Evolutionary conservation across 495 filamentous ascomycete species (phyloP).

Genomic region (Penicillium lividum): DNA sequence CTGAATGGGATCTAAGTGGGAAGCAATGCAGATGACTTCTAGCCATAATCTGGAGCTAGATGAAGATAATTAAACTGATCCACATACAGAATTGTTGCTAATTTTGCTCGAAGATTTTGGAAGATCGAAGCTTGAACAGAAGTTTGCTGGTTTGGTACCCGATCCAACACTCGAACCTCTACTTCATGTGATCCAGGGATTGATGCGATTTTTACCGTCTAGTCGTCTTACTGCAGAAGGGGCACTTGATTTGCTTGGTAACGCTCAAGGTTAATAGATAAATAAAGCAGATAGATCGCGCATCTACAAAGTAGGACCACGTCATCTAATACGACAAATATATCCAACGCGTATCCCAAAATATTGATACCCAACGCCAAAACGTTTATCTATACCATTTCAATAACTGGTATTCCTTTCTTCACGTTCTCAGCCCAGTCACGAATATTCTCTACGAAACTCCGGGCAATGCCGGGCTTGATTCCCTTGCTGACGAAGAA

Average conservation of each 20-base stretch:
- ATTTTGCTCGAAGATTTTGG: slow-evolving; percentile 9
- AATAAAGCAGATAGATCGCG: no score
- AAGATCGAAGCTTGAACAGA: no score
- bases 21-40: slow-evolving; percentile 13
- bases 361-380: no score
- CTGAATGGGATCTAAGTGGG: slow-evolving; percentile 25
- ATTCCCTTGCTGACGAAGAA: slow-evolving; percentile 21
- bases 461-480: slow-evolving; percentile 18
- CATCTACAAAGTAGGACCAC: no score
- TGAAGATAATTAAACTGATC: slow-evolving; percentile 15
- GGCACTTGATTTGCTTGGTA: no score
- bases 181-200: slow-evolving; percentile 8
- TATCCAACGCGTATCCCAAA: no score
- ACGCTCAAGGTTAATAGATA: no score
- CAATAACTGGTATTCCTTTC: no score
- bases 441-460: slow-evolving; percentile 22
- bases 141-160: not conserved
- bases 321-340: no score
- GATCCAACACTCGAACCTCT: slow-evolving; percentile 10
- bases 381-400: no score
- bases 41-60: slow-evolving; percentile 24
- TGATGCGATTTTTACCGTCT: slow-evolving; percentile 14
- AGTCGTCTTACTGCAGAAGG: slow-evolving; percentile 12
- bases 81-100: slow-evolving; percentile 13
- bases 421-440: slow-evolving; percentile 20